Base-by-base conservation (phyloP, 2,329 filamentous ascomycete species). In the Aureobasidium sp. region DNA sequence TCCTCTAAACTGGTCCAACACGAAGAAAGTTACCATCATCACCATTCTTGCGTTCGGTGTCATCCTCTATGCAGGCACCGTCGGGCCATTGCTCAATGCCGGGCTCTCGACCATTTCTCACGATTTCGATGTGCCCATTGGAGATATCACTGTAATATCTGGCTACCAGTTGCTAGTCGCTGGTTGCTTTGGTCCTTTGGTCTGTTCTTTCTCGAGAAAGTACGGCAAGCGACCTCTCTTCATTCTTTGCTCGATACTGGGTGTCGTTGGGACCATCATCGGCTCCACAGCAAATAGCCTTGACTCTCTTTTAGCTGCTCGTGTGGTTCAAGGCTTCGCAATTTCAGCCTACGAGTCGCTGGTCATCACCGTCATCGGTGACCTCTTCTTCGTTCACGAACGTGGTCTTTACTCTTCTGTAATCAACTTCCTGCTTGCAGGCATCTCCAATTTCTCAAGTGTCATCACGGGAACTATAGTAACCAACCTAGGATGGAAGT, bases 141-240 rank as follows among this genome's bases (percentile, higher is more conserved):
- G 61, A 25, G 71, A 73, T 41, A 71, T 74, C 57, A 74, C 72
- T 5, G 67, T 72, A 36, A 71, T 73, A 16, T 73, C 71, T 7
- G 72, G 73, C n/a, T 75, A 74, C 45, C 72, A 72, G 67, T 65
- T 75, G 6, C 63, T 75, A 1, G 72, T 73, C 4, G 71, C 71
- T 5, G 72, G 67, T 5, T 63, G 66, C 13, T 68, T 71, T n/a
- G 73, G 72, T 2, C 72, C 72, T 10, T 54, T 73, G 29, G 69
- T 74, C 14, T 71, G 64, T 29, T 71, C 72, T 0, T 65, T 65
- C 10, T 68, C 68, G 34, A 39, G 66, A 36, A 66, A 67, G 61
- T 67, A 64, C 21, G 67, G 67, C 58, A 68, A 68, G 30, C 66
- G 67, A 3, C 66, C 63, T 4, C 61, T 68, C 1, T 65, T 66